Conservation (phyloP, 2,329 filamentous ascomycete species). For the Daldinia eschscholtzii region DNA sequence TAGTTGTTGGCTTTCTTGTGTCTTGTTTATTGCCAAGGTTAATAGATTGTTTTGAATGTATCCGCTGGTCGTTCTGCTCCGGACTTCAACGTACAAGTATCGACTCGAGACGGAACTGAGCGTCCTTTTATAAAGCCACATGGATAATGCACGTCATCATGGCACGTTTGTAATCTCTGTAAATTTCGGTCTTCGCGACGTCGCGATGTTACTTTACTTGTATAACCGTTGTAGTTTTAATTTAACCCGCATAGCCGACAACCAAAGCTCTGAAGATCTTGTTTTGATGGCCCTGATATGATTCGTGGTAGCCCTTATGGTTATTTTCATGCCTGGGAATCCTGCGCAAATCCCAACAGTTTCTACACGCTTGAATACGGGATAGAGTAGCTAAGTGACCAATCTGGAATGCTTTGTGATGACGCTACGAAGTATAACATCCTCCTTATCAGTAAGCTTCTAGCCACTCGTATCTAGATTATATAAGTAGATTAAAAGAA, state of each 20-base stretch:
- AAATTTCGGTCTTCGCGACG: slow-evolving; percentile 11
- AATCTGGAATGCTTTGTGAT: neutral
- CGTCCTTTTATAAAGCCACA: slow-evolving; percentile 15
- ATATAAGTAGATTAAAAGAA: neutral
- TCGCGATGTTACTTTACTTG: slow-evolving; percentile 25
- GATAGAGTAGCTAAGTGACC: neutral
- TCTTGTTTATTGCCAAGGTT: neutral
- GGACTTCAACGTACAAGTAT: too few relatives aligned
- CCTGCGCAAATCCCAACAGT: neutral
- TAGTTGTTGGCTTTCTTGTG: neutral
- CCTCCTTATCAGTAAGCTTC: neutral
- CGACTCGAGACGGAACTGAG: neutral
- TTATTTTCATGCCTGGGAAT: neutral
- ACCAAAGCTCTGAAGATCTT: slow-evolving; percentile 10
- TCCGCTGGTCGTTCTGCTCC: too few relatives aligned
- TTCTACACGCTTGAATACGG: neutral
- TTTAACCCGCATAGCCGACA: slow-evolving; percentile 36
- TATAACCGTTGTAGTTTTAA: slow-evolving; percentile 26
- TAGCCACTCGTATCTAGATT: neutral
- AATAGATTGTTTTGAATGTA: too few relatives aligned
- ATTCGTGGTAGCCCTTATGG: neutral
- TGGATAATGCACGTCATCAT: slow-evolving; percentile 19
- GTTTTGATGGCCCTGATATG: slow-evolving; percentile 18
- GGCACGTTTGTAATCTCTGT: slow-evolving; percentile 11
- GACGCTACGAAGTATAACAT: neutral